Conservation (phyloP, 2,329 filamentous ascomycete genomes). For the Coniochaeta sp. region DNA sequence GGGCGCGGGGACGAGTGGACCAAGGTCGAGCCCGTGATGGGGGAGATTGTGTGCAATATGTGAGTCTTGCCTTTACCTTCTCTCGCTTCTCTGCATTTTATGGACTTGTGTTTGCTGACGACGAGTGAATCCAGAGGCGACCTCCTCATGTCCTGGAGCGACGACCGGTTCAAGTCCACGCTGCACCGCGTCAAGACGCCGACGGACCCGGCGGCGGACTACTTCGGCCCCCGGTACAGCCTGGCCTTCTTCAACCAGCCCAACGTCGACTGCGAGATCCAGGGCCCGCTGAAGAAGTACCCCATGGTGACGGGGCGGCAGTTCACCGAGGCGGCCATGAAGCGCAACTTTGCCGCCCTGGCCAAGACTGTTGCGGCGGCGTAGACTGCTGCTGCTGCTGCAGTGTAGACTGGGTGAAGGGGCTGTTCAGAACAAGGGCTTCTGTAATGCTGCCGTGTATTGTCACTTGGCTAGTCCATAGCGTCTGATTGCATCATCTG, state of each 20-base stretch:
- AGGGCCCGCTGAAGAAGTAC: constrained; percentile 56
- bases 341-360: constrained; percentile 15
- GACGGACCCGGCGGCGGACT: constrained; percentile 40
- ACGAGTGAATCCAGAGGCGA: constrained; percentile 36
- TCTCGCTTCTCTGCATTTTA: background rate
- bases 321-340: constrained; percentile 36
- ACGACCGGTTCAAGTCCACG: constrained; percentile 61
- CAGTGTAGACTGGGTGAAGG: too few species aligned
- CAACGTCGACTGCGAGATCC: constrained; percentile 47
- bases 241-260: constrained; percentile 63
- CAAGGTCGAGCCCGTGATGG: constrained; percentile 46
- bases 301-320: constrained; percentile 51
- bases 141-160: constrained; percentile 59
- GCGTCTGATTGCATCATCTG: constrained; percentile 1
- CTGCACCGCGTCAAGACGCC: constrained; percentile 59
- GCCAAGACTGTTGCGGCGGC: constrained; percentile 1
- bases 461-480: background rate
- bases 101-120: background rate
- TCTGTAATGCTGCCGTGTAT: background rate
- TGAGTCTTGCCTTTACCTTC: constrained; percentile 9
- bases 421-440: background rate
- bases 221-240: constrained; percentile 54
- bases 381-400: background rate
- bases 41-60: constrained; percentile 57
- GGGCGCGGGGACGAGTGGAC: constrained; percentile 56